phyloP scores from a whole-genome alignment of 768 basidiomycete species.

The Boletellus emodensis region DNA sequence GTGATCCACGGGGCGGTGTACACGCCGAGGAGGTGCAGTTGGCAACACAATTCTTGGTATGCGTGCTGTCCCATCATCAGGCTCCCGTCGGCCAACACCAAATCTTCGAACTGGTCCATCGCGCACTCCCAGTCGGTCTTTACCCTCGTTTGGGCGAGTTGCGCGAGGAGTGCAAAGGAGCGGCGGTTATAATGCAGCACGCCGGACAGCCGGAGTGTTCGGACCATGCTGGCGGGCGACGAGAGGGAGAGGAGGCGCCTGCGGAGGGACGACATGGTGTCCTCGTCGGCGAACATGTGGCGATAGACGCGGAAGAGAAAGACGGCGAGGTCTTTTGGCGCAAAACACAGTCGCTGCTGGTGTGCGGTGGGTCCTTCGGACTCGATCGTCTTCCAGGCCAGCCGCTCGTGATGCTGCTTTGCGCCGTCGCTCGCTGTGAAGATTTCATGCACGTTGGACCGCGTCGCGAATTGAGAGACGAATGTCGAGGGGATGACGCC shows the following conservation, averaged over 20 bases:
- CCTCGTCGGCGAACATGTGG: slow-evolving; percentile 28
- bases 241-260: neutral
- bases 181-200: slow-evolving; percentile 45
- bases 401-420: slow-evolving; percentile 22
- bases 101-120: slow-evolving; percentile 33
- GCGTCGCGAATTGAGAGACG: slow-evolving; percentile 23
- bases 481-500: slow-evolving; percentile 22
- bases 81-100: slow-evolving; percentile 5
- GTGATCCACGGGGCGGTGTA: slow-evolving; percentile 22
- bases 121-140: slow-evolving; percentile 39
- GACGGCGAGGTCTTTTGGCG: slow-evolving; percentile 15
- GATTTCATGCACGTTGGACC: slow-evolving; percentile 21
- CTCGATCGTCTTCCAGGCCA: slow-evolving; percentile 22
- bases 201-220: slow-evolving; percentile 1
- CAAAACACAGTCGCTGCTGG: slow-evolving; percentile 8
- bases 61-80: slow-evolving; percentile 25
- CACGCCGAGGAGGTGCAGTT: slow-evolving; percentile 40
- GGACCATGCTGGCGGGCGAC: neutral
- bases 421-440: neutral
- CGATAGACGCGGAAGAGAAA: slow-evolving; percentile 23
- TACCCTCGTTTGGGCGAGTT: slow-evolving; percentile 36
- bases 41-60: slow-evolving; percentile 44
- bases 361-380: neutral
- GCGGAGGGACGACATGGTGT: neutral
- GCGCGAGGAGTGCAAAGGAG: slow-evolving; percentile 45